phyloP scores from a whole-genome alignment of 768 basidiomycete species.

The Leucocoprinus leucothites region DNA sequence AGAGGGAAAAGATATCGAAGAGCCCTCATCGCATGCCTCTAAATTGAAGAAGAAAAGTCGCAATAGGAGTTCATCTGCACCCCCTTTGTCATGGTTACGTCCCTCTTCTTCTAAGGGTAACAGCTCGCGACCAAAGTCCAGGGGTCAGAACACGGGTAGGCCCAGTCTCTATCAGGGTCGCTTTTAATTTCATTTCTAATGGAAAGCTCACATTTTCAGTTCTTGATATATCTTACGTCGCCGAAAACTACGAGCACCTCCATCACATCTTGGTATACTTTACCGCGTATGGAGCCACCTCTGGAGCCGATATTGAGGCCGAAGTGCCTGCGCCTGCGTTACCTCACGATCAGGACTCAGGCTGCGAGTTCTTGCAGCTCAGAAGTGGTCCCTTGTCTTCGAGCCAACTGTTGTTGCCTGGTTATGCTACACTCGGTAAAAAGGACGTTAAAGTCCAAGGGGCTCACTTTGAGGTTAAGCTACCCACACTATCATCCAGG shows the following conservation, averaged over 20 bases:
- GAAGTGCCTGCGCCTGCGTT: slow-evolving; percentile 56
- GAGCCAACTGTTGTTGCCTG: slow-evolving; percentile 53
- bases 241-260: slow-evolving; percentile 86
- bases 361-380: slow-evolving; percentile 56
- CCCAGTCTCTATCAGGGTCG: background rate
- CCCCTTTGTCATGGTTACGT: slow-evolving; percentile 57
- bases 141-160: slow-evolving; percentile 19
- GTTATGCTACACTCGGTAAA: slow-evolving; percentile 54
- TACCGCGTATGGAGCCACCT: slow-evolving; percentile 45
- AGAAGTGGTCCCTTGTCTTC: slow-evolving; percentile 59
- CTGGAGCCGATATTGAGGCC: slow-evolving; percentile 56
- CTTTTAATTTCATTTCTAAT: slow-evolving; percentile 1
- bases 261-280: slow-evolving; percentile 77
- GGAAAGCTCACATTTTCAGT: slow-evolving; percentile 19
- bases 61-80: slow-evolving; percentile 57
- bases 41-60: slow-evolving; percentile 32
- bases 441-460: slow-evolving; percentile 55
- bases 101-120: slow-evolving; percentile 28
- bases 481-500: slow-evolving; percentile 30
- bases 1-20: slow-evolving; percentile 5
- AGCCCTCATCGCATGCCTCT: slow-evolving; percentile 13
- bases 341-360: slow-evolving; percentile 34
- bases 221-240: slow-evolving; percentile 49
- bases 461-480: slow-evolving; percentile 71
- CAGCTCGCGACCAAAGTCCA: slow-evolving; percentile 18